Percentiles rank a stretch among this genome's conserved stretches.
Conservation (phyloP, 208 protist species). For the Acanthamoeba quina region DNA sequence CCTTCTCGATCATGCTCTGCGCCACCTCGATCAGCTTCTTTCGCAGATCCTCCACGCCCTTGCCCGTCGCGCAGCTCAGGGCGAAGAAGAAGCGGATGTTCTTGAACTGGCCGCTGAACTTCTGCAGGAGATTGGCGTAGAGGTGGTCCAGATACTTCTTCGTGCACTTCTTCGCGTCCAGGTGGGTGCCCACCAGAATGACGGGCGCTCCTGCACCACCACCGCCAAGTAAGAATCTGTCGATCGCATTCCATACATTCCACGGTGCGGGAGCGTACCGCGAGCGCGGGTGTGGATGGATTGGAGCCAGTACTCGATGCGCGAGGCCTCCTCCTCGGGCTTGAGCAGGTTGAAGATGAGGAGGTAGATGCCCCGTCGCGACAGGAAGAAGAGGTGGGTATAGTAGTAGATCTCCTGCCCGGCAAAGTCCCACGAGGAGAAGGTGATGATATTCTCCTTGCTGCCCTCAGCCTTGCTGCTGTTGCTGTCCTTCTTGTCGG, state of each 20-base stretch:
- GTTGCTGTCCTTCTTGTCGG: slow-evolving; percentile 11
- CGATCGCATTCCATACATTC: background rate
- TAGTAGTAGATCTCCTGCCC: slow-evolving; percentile 72
- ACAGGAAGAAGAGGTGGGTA: slow-evolving; percentile 69
- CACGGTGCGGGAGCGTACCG: background rate
- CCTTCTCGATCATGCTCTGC: slow-evolving; percentile 50
- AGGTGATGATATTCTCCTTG: slow-evolving; percentile 59
- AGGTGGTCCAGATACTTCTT: slow-evolving; percentile 71
- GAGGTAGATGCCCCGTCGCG: slow-evolving; percentile 45
- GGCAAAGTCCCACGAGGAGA: slow-evolving; percentile 71
- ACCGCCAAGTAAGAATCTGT: background rate
- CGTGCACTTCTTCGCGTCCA: slow-evolving; percentile 67
- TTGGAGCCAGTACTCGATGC: slow-evolving; percentile 74
- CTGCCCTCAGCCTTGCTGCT: background rate
- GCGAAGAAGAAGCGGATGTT: slow-evolving; percentile 74
- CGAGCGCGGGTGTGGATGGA: slow-evolving; percentile 65
- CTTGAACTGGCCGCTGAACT: slow-evolving; percentile 68
- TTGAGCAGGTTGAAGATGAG: slow-evolving; percentile 74
- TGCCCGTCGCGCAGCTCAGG: slow-evolving; percentile 52
- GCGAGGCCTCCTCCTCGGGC: background rate
- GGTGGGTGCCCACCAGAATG: slow-evolving; percentile 73
- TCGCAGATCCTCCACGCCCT: slow-evolving; percentile 54
- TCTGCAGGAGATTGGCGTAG: slow-evolving; percentile 61
- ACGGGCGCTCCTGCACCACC: slow-evolving; percentile 41
- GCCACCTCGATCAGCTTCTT: slow-evolving; percentile 63